These are phyloP conservation scores for Cladosporium sp. DNA, from an alignment of 2,329 filamentous ascomycete genomes.

Conservation along the genomic window DNA sequence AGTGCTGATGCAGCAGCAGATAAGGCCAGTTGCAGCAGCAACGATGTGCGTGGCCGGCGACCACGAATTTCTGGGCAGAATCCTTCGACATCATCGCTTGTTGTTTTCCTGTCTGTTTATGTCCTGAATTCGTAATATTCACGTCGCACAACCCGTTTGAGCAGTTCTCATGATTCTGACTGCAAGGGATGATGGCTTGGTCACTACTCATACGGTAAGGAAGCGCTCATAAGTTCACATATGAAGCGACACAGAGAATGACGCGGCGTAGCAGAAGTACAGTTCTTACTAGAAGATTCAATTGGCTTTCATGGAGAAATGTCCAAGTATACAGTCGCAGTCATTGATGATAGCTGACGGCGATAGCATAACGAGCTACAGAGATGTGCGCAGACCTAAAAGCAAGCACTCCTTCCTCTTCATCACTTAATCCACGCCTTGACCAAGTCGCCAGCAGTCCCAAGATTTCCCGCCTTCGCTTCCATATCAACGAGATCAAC, in stretches of 20 bases:
- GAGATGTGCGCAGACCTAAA: neutral
- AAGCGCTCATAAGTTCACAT: neutral
- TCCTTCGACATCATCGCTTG: neutral
- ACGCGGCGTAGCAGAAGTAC: neutral
- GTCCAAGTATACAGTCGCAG: neutral
- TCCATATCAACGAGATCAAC: neutral
- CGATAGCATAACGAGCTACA: neutral
- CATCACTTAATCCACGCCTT: neutral
- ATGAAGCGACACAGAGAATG: neutral
- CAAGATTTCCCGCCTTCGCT: neutral
- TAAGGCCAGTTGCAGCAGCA: neutral
- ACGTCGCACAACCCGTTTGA: neutral
- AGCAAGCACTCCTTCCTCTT: neutral
- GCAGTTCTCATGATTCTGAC: neutral
- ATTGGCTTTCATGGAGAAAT: neutral
- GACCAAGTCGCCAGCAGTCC: neutral
- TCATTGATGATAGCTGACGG: neutral
- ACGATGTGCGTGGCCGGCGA: neutral
- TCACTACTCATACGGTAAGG: neutral
- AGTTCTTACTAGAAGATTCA: neutral
- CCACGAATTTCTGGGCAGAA: neutral
- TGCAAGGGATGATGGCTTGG: neutral
- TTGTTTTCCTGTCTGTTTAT: neutral
- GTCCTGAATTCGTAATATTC: neutral
- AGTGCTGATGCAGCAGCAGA: neutral